A percentile compares a stretch with the other conserved stretches of the same genome.
Evolutionary conservation across 345 rosid genomes (phyloP).

Genomic region (Pugionium cornutum): DNA sequence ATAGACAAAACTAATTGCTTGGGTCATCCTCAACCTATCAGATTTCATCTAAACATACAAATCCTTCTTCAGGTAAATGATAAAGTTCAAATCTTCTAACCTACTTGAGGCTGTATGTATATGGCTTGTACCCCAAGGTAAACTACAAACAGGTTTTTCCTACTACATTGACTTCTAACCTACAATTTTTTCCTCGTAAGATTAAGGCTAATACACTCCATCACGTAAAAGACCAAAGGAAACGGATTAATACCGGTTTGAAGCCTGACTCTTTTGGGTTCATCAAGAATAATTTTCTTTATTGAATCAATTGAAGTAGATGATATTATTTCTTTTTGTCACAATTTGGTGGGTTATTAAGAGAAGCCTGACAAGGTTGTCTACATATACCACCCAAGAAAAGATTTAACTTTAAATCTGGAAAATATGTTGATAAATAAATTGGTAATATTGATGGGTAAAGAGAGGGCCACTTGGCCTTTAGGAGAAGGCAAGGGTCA

Average conservation of each 20-base stretch:
- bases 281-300: too few relatives aligned
- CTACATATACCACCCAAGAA: slow-evolving; percentile 1
- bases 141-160: too few relatives aligned
- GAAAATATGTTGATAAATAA: slow-evolving; percentile 13
- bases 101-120: too few relatives aligned
- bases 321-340: slow-evolving; percentile 25
- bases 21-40: background rate
- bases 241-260: too few relatives aligned
- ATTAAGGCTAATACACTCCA: too few relatives aligned
- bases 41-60: background rate
- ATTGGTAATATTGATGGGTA: slow-evolving; percentile 3
- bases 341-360: slow-evolving; percentile 10
- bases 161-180: too few relatives aligned
- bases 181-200: too few relatives aligned
- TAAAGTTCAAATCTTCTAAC: too few relatives aligned
- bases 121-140: too few relatives aligned
- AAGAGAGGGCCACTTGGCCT: slow-evolving; percentile 35
- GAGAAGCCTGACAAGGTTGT: slow-evolving; percentile 20
- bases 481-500: slow-evolving; percentile 31
- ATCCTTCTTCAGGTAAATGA: too few relatives aligned
- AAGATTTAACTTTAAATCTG: background rate
- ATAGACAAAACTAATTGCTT: background rate
- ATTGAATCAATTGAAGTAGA: slow-evolving; percentile 7
- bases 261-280: too few relatives aligned
- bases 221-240: too few relatives aligned